phyloP scores from a whole-genome alignment of 176 grass and related monocot genomes.

The Carex kokanica region DNA sequence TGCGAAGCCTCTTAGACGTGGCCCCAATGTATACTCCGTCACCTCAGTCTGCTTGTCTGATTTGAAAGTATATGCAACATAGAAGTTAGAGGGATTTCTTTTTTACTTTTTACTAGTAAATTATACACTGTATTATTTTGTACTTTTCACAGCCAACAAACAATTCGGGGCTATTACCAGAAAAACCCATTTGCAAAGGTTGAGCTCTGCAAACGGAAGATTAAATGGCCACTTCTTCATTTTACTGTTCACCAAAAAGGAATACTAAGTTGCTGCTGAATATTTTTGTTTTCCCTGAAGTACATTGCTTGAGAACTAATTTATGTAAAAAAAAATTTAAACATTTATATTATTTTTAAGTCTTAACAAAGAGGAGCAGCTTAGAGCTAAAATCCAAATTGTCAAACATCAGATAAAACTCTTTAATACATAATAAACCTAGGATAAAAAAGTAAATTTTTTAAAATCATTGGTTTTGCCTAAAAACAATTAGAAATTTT shows the following conservation, averaged over 20 bases:
- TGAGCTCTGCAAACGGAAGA: not conserved
- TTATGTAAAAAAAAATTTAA: not conserved
- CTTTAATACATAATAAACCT: not conserved
- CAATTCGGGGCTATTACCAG: conserved; percentile 14
- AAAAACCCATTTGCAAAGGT: not conserved
- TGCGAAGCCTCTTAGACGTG: conserved; percentile 68
- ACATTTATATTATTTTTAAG: not conserved
- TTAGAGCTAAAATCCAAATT: not conserved
- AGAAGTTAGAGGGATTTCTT: conserved; percentile 20
- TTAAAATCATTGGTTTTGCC: not conserved
- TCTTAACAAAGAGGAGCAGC: not conserved
- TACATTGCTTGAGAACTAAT: not conserved
- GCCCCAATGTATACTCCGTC: conserved; percentile 56
- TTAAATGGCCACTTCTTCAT: not conserved
- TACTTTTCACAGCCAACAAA: not conserved
- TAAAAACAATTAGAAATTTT: not conserved
- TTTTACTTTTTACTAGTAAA: not conserved
- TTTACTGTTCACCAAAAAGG: not conserved
- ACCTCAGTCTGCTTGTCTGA: conserved; percentile 28
- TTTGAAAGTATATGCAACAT: conserved; percentile 29
- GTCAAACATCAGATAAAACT: not conserved
- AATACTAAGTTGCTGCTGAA: not conserved
- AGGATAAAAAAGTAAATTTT: not conserved
- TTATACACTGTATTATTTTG: not conserved
- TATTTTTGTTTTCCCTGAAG: not conserved